Conservation (phyloP, 805 yeast genomes). For the Metahyphopichia silvanorum region DNA sequence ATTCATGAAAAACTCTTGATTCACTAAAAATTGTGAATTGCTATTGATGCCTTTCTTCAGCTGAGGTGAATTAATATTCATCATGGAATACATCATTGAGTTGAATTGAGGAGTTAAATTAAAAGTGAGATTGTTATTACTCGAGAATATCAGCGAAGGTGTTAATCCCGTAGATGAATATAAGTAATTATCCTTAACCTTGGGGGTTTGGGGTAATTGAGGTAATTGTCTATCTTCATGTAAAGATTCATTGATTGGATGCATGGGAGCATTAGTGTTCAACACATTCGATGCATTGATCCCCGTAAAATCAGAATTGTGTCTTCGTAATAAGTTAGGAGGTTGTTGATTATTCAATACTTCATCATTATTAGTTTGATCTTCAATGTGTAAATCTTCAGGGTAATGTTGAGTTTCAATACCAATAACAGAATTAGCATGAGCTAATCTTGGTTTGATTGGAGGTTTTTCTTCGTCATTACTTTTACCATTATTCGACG, state of each 20-base stretch:
- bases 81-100: slow-evolving; percentile 36
- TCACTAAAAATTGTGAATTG: slow-evolving; percentile 17
- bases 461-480: slow-evolving; percentile 2
- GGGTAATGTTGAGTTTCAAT: slow-evolving; percentile 13
- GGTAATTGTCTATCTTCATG: slow-evolving; percentile 2
- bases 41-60: slow-evolving; percentile 13
- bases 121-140: slow-evolving; percentile 17
- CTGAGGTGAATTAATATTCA: slow-evolving; percentile 31
- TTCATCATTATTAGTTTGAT: neutral
- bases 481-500: slow-evolving; percentile 1
- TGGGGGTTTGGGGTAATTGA: slow-evolving; percentile 35
- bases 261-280: slow-evolving; percentile 4
- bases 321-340: slow-evolving; percentile 15
- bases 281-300: slow-evolving; percentile 6
- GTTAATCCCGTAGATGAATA: slow-evolving; percentile 26
- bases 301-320: slow-evolving; percentile 20
- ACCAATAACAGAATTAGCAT: slow-evolving; percentile 26
- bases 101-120: slow-evolving; percentile 41
- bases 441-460: slow-evolving; percentile 16
- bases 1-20: slow-evolving; percentile 26
- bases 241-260: slow-evolving; percentile 9
- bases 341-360: slow-evolving; percentile 2
- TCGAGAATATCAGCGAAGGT: slow-evolving; percentile 11
- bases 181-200: slow-evolving; percentile 22
- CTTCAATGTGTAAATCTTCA: neutral